Evolutionary conservation across 2,329 filamentous ascomycete species (phyloP), one percentile per base, ranked within the genome.

Genomic region (Sporothrix schenckii): DNA sequence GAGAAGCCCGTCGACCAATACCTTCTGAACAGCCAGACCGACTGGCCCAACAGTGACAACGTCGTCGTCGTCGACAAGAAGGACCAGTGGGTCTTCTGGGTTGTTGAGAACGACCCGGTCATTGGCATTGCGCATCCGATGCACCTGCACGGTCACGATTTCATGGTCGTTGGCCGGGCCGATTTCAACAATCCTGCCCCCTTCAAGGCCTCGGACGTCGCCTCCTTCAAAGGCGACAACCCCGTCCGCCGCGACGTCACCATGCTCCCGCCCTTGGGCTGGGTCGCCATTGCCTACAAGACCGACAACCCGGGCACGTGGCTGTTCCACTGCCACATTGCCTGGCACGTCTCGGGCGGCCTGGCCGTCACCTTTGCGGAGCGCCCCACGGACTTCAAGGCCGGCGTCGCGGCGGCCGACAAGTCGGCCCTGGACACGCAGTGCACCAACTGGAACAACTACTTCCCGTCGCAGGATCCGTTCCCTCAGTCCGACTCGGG

Each of bases 341-440:
- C 81, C 24, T 84, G 80, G 83, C 84, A 86, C 74, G 78, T 83
- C 14, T 77, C 76, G 44, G 79, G 80, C 72, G 84, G 83, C 58
- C 79, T 86, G 4, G 83, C 80, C 5, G 75, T 85, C 56, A 84
- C 86, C 76, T 85, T 86, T 73, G 70, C 86, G 11, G 85, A 76
- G 72, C 71, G 72, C 19, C 69, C 73, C 11, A 30, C 27, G 11
- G 72, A 73, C 16, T 67, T 75, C 11, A n/a, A n/a, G 14, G 14
- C 24, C 13, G 30, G 49, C 47, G 49, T 72, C 34, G 50, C 70
- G 14, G 41, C 67, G 10, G 41, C 54, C 39, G 71, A 74, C 53
- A 68, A 69, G 52, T 14, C 52, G 10, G 66, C 44, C 24, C 70
- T 74, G 11, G 19, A 72, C 50, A 47, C 49, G 14, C 72, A 72